Conservation (phyloP, 129 eudicot genomes). For the Solidago caesia region DNA sequence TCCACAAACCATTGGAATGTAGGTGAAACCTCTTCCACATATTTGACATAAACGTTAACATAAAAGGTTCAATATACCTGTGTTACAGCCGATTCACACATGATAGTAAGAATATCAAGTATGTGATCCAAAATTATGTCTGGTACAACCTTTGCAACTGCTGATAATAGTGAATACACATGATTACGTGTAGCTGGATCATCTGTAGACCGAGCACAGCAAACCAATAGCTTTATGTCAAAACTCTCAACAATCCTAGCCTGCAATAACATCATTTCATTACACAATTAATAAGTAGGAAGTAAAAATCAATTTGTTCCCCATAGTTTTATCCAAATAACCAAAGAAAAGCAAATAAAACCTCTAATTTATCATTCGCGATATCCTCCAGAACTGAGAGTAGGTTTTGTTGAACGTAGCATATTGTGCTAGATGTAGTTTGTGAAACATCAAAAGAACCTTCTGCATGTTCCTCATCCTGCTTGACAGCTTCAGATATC, state of each 20-base stretch:
- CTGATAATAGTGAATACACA: slow-evolving; percentile 61
- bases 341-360: not conserved
- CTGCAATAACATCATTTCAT: slow-evolving; percentile 42
- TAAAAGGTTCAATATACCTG: slow-evolving; percentile 46
- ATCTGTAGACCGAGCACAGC: slow-evolving; percentile 66
- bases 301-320: not conserved
- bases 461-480: slow-evolving; percentile 36
- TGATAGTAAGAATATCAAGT: slow-evolving; percentile 61
- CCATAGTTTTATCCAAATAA: not conserved
- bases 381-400: slow-evolving; percentile 75
- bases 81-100: slow-evolving; percentile 65
- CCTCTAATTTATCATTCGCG: slow-evolving; percentile 35
- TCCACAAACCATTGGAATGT: not conserved
- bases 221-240: slow-evolving; percentile 65
- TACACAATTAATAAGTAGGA: slow-evolving; percentile 11
- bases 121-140: slow-evolving; percentile 63
- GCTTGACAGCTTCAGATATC: slow-evolving; percentile 37
- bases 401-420: slow-evolving; percentile 67
- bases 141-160: slow-evolving; percentile 66
- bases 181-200: slow-evolving; percentile 72
- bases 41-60: not conserved
- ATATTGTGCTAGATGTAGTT: slow-evolving; percentile 26
- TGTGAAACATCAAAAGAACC: slow-evolving; percentile 39
- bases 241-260: slow-evolving; percentile 31
- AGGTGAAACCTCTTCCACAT: not conserved